These are phyloP conservation scores for Lactarius vividus DNA, from an alignment of 768 basidiomycete species.

Conservation along the genomic window DNA sequence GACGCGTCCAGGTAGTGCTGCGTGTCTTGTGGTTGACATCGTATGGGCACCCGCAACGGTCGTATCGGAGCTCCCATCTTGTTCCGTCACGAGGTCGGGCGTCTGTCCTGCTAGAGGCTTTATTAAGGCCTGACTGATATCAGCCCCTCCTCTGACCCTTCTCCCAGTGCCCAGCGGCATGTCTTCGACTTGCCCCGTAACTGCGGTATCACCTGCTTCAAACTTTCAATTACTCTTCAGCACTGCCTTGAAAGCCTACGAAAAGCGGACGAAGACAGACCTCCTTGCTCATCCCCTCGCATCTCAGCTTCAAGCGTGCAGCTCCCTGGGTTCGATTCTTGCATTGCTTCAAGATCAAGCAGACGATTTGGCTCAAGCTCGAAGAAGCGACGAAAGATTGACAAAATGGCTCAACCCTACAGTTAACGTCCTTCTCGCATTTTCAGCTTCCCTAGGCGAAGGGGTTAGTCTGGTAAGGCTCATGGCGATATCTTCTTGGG, in stretches of 20 bases:
- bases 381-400: neutral
- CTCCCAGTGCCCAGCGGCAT: too few species aligned
- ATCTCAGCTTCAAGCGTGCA: neutral
- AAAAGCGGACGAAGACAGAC: neutral
- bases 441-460: conserved; percentile 3
- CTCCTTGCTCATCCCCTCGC: conserved; percentile 7
- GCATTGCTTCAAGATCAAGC: neutral
- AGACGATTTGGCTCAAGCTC: neutral
- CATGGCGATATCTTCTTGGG: neutral
- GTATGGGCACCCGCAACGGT: too few species aligned
- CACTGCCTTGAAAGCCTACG: conserved; percentile 3
- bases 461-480: neutral
- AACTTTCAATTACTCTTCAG: neutral
- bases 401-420: neutral
- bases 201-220: neutral
- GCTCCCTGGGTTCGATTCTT: neutral
- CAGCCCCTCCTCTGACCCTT: too few species aligned
- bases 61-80: too few species aligned
- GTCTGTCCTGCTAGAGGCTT: too few species aligned
- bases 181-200: neutral
- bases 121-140: too few species aligned
- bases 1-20: too few species aligned
- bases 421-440: neutral
- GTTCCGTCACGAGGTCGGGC: too few species aligned
- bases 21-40: too few species aligned